These are phyloP conservation scores for Didymella lethalis DNA, from an alignment of 2,329 filamentous ascomycete genomes.

Conservation along the genomic window DNA sequence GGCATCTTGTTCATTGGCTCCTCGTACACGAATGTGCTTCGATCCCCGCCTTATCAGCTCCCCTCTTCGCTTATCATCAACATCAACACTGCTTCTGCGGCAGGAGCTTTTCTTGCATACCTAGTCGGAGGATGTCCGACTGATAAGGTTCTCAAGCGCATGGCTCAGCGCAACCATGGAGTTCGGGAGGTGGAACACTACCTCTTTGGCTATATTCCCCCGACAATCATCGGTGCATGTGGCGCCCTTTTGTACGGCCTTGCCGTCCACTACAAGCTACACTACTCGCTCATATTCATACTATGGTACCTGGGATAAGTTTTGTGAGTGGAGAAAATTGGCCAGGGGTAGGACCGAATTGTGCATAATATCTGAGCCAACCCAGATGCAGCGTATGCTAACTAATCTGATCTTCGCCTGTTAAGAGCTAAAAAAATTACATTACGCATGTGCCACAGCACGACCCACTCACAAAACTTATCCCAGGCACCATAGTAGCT, in stretches of 20 bases:
- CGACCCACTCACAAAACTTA: no score
- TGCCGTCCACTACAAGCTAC: not conserved
- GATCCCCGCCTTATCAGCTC: not conserved
- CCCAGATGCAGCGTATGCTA: no score
- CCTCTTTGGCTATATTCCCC: not conserved
- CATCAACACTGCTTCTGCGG: not conserved
- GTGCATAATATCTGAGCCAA: no score
- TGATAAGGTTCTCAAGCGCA: not conserved
- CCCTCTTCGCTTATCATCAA: not conserved
- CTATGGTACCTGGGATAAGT: no score
- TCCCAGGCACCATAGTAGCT: no score
- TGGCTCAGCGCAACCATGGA: not conserved
- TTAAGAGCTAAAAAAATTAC: no score
- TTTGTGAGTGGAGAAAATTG: no score
- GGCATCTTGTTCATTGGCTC: not conserved
- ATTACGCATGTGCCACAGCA: no score
- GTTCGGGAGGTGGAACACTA: not conserved
- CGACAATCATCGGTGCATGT: not conserved
- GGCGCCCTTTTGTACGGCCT: not conserved
- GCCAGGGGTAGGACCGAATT: no score
- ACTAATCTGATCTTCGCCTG: no score
- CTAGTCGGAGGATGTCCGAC: not conserved
- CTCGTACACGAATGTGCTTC: not conserved
- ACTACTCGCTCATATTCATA: not conserved
- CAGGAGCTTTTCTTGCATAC: not conserved